Base-by-base conservation (phyloP, 495 filamentous ascomycete species). In the Daldinia bambusicola region DNA sequence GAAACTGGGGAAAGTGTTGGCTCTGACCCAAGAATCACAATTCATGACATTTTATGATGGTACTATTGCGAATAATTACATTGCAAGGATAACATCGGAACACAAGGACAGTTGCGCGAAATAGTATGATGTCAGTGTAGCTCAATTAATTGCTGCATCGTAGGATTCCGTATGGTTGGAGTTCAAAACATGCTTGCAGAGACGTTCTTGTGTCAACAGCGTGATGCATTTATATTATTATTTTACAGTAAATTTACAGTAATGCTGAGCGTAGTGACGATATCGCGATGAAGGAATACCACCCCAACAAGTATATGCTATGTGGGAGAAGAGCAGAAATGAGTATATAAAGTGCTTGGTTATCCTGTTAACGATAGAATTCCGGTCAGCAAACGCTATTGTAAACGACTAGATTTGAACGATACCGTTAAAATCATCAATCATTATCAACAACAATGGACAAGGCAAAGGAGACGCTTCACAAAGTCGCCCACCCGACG, bases 141-240 rank as follows among this genome's bases (percentile, higher is more conserved):
- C 10, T 48, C 12, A 16, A 18, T 36, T 6, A 48, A 3, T 4
- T n/a, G 43, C 43, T 48, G 16, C 1, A 48, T 30, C 20, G 22
- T 31, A 6, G 26, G 13, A 2, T 48, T 10, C 51, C 1, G 34
- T 55, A 45, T 32, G 13, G n/a, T 43, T 5, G 5, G 32, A 38
- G 32, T 12, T 32, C 4, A 6, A 34, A 2, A 8, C 30, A 14
- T 37, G 43, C 31, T 31, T 13, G 26, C 30, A 10, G 30, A 26
- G 34, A 60, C 37, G 43, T 56, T 13, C 36, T 55, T 52, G 53
- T 22, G 32, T 22, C 22, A 18, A 40, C 8, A 52, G 5, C n/a
- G 53, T 66, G 63, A 60, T 66, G 55, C 22, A 60, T 43, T 30
- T 3, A 53, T 59, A 40, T 4, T 20, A 66, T 60, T 60, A 66